Percentiles rank a stretch among this genome's conserved stretches.
These are phyloP conservation scores for Russula olivacea DNA, from an alignment of 768 basidiomycete genomes.

Conservation along the genomic window DNA sequence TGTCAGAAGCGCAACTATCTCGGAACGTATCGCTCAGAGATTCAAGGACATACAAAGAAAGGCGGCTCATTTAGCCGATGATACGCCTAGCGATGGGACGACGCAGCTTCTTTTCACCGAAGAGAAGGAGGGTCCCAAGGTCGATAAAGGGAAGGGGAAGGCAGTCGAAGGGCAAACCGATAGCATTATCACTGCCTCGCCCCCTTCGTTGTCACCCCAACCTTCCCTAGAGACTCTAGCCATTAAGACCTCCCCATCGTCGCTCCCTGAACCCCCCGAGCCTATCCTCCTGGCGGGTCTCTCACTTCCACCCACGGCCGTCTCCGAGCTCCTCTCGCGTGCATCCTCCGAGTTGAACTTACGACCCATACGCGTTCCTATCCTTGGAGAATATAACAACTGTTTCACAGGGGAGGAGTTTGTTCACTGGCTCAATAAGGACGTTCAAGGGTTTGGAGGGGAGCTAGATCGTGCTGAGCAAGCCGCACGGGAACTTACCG, in stretches of 20 bases:
- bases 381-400: conserved; percentile 75
- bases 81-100: conserved; percentile 23
- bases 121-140: conserved; percentile 40
- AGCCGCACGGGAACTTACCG: conserved; percentile 48
- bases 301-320: conserved; percentile 52
- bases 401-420: conserved; percentile 90
- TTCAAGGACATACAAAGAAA: conserved; percentile 73
- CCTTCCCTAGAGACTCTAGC: conserved; percentile 41
- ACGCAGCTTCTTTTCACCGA: conserved; percentile 31
- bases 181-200: conserved; percentile 41
- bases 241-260: conserved; percentile 34
- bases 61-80: conserved; percentile 28
- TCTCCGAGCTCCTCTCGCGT: conserved; percentile 64
- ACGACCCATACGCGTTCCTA: conserved; percentile 65
- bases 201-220: conserved; percentile 58
- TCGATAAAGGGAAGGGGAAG: conserved; percentile 84
- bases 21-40: conserved; percentile 80
- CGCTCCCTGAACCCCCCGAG: conserved; percentile 39
- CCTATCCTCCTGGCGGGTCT: conserved; percentile 75
- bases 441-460: conserved; percentile 72
- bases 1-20: conserved; percentile 68
- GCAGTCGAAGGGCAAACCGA: conserved; percentile 40
- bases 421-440: conserved; percentile 73
- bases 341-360: conserved; percentile 70
- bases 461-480: conserved; percentile 76